These are phyloP conservation scores for Strobilomyces echinocephalus DNA, from an alignment of 768 basidiomycete genomes.

Conservation along the genomic window DNA sequence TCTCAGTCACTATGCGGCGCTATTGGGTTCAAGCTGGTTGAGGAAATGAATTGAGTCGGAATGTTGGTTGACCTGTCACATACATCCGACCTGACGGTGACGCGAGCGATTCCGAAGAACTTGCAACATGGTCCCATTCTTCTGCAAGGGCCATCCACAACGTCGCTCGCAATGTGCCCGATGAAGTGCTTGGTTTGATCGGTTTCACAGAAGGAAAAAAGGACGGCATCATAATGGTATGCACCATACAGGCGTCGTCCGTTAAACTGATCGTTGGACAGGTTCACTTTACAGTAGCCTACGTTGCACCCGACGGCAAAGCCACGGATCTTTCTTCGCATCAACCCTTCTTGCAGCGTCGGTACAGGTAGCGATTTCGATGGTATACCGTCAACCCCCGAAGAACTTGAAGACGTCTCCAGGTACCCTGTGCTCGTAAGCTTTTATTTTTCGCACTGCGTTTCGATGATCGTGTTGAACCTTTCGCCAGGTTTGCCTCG, in stretches of 20 bases:
- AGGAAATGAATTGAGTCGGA: no score
- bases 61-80: no score
- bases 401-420: slow-evolving; percentile 85
- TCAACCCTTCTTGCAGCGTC: slow-evolving; percentile 8
- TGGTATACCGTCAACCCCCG: slow-evolving; percentile 62
- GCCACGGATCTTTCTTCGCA: slow-evolving; percentile 34
- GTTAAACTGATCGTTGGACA: slow-evolving; percentile 25
- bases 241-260: background rate
- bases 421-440: slow-evolving; percentile 78
- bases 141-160: slow-evolving; percentile 78
- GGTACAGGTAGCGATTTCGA: slow-evolving; percentile 62
- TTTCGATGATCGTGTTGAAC: background rate
- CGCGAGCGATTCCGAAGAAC: slow-evolving; percentile 53
- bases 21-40: no score
- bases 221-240: slow-evolving; percentile 85
- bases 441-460: background rate
- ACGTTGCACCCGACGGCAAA: slow-evolving; percentile 57
- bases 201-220: slow-evolving; percentile 60
- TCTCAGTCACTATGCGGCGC: no score
- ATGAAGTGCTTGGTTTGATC: slow-evolving; percentile 64
- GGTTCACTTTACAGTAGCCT: slow-evolving; percentile 78
- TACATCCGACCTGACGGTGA: no score
- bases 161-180: slow-evolving; percentile 77
- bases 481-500: slow-evolving; percentile 43
- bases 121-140: slow-evolving; percentile 94